Conservation (phyloP, 768 basidiomycete species). For the Calocera viscosa region DNA sequence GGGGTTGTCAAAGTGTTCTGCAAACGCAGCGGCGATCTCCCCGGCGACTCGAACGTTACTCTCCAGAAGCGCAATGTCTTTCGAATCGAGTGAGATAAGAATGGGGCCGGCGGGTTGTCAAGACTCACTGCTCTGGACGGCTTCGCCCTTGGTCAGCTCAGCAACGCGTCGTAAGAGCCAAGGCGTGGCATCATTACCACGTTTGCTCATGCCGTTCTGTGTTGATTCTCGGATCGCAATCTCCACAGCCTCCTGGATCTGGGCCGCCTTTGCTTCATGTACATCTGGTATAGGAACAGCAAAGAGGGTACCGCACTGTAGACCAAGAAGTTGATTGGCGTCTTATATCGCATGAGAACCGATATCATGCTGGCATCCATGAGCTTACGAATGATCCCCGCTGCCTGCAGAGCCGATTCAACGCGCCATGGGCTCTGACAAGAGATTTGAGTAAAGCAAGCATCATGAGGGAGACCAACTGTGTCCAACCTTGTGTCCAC, state of each 20-base stretch:
- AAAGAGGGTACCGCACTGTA: slow-evolving; percentile 67
- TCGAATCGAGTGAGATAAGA: neutral
- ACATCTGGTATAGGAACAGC: slow-evolving; percentile 80
- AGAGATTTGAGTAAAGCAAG: neutral
- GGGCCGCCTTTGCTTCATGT: slow-evolving; percentile 51
- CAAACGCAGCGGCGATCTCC: slow-evolving; percentile 65
- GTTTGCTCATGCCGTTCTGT: slow-evolving; percentile 58
- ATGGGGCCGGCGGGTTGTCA: neutral
- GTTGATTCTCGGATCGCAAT: slow-evolving; percentile 76
- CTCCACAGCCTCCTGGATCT: slow-evolving; percentile 66
- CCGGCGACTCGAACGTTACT: slow-evolving; percentile 84
- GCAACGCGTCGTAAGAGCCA: slow-evolving; percentile 79
- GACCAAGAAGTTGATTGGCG: slow-evolving; percentile 52
- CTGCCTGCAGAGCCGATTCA: slow-evolving; percentile 50
- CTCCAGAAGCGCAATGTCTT: slow-evolving; percentile 76
- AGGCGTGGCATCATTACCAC: slow-evolving; percentile 87
- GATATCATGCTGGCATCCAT: too few species aligned
- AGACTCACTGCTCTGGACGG: slow-evolving; percentile 54
- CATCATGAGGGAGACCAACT: neutral
- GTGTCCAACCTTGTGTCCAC: slow-evolving; percentile 57
- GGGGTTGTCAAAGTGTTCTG: slow-evolving; percentile 33
- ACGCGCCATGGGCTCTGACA: slow-evolving; percentile 68
- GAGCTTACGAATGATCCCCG: slow-evolving; percentile 55
- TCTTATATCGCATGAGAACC: slow-evolving; percentile 33
- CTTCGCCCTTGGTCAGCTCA: slow-evolving; percentile 65